phyloP scores from a whole-genome alignment of 768 basidiomycete species.

The Naganishia friedmannii region DNA sequence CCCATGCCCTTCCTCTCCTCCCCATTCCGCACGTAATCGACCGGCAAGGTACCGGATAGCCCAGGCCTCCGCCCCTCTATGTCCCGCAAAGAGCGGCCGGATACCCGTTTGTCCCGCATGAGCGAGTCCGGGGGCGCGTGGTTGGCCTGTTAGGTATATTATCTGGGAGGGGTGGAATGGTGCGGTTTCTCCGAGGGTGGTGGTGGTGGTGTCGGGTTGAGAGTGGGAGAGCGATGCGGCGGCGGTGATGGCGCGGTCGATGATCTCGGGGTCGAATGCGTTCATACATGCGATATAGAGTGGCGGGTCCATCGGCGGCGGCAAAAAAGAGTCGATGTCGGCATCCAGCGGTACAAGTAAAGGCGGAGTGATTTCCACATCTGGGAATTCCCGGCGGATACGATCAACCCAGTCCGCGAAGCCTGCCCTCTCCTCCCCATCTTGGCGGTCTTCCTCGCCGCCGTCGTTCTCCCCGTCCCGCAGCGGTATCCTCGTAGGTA shows the following conservation, averaged over 20 bases:
- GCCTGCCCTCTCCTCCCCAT: background rate
- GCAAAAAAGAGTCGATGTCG: background rate
- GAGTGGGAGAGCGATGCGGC: background rate
- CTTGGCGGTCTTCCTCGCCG: background rate
- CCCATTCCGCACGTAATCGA: no score
- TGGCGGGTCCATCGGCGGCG: background rate
- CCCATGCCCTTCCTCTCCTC: no score
- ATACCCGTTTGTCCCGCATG: background rate
- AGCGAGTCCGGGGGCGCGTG: background rate
- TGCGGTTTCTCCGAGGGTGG: background rate
- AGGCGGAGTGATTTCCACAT: constrained; percentile 1
- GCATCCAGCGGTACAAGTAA: no score
- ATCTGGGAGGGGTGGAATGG: constrained; percentile 1
- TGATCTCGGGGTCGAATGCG: constrained; percentile 21
- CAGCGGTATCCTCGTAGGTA: background rate
- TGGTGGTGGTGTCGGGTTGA: background rate
- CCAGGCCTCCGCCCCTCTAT: constrained; percentile 22
- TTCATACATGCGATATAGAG: constrained; percentile 30
- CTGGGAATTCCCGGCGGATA: constrained; percentile 1
- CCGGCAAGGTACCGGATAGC: constrained; percentile 1
- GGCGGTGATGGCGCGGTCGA: constrained; percentile 9
- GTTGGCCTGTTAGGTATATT: constrained; percentile 28
- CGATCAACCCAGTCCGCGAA: background rate
- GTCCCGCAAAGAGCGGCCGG: constrained; percentile 1
- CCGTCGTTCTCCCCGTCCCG: background rate